These are phyloP conservation scores for Paraphaeosphaeria sporulosa DNA, from an alignment of 2,329 filamentous ascomycete species.

Conservation along the genomic window DNA sequence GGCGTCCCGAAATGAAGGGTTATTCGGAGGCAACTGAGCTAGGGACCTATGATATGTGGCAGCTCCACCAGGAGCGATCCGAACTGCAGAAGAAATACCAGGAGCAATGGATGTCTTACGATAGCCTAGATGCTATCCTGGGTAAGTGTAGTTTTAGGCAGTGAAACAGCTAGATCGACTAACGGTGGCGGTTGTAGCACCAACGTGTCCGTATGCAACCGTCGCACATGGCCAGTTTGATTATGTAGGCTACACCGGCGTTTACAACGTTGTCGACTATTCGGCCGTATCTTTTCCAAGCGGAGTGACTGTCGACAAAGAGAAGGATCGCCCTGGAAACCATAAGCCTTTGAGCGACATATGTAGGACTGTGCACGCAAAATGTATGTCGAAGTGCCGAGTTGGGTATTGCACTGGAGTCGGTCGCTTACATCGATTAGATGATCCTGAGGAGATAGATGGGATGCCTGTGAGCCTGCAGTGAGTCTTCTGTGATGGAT, in stretches of 20 bases:
- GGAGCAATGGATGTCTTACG: constrained; percentile 54
- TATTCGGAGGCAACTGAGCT: constrained; percentile 56
- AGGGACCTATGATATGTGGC: constrained; percentile 57
- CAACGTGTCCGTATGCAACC: constrained; percentile 55
- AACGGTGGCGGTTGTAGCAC: constrained; percentile 32
- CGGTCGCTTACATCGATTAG: constrained; percentile 29
- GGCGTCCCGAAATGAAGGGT: constrained; percentile 57
- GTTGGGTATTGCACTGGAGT: neutral
- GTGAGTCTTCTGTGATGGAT: constrained; percentile 22
- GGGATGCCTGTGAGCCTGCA: constrained; percentile 55
- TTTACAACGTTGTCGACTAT: constrained; percentile 60
- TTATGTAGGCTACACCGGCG: constrained; percentile 56
- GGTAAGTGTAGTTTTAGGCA: constrained; percentile 24
- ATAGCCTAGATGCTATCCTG: constrained; percentile 56
- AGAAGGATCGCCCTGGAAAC: constrained; percentile 42
- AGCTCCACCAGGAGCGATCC: constrained; percentile 57
- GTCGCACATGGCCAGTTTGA: constrained; percentile 54
- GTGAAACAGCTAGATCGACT: constrained; percentile 10
- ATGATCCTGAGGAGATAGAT: constrained; percentile 49
- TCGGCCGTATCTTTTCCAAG: constrained; percentile 55
- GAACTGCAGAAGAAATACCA: constrained; percentile 53
- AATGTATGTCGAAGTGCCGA: constrained; percentile 45
- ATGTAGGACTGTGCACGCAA: constrained; percentile 50
- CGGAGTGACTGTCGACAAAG: constrained; percentile 50
- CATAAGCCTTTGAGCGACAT: constrained; percentile 44